Conservation (phyloP, 345 rosid species). For the Corchorus capsularis region DNA sequence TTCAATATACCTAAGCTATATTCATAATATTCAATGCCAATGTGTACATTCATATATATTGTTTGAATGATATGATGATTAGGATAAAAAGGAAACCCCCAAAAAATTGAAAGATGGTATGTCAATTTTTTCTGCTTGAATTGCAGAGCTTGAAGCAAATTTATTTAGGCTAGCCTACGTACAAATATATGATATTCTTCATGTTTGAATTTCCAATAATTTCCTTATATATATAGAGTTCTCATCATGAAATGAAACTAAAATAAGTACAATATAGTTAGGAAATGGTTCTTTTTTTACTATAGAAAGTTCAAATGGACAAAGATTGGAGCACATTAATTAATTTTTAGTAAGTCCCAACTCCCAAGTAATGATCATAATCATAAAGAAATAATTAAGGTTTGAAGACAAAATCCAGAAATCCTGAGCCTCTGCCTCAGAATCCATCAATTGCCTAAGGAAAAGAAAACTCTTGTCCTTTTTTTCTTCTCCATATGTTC, state of each 20-base stretch:
- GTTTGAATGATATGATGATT: too few species aligned
- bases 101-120: too few species aligned
- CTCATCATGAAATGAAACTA: neutral
- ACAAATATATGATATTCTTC: too few species aligned
- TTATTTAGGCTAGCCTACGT: too few species aligned
- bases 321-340: too few species aligned
- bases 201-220: too few species aligned
- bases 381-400: neutral
- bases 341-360: neutral
- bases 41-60: too few species aligned
- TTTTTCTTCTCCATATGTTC: too few species aligned
- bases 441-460: neutral
- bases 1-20: neutral
- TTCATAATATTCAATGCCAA: too few species aligned
- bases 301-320: slow-evolving; percentile 1
- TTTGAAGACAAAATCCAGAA: neutral
- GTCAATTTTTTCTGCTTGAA: too few species aligned
- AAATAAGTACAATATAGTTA: neutral
- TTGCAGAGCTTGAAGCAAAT: too few species aligned
- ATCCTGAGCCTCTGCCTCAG: slow-evolving; percentile 5
- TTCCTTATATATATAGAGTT: neutral
- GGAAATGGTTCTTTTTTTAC: neutral
- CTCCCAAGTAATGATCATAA: neutral
- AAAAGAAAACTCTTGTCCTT: neutral
- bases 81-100: too few species aligned